Percentiles rank a stretch among this genome's conserved stretches.
Evolutionary conservation across 2,329 filamentous ascomycete species (phyloP).

Genomic region (Fragosphaeria purpurea): DNA sequence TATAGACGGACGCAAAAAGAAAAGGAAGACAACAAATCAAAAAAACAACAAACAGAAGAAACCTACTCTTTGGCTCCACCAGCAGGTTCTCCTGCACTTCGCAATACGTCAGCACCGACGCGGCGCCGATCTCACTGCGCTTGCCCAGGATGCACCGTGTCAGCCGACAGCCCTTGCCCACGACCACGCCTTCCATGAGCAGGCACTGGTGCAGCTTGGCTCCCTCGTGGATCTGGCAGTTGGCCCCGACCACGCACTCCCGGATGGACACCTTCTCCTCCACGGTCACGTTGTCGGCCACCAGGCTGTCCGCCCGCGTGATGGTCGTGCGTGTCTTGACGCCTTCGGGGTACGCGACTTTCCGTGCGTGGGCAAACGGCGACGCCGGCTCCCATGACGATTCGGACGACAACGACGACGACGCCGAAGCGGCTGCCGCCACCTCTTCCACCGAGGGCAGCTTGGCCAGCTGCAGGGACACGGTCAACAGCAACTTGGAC

Average conservation of each 20-base stretch:
- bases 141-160: slow-evolving; percentile 81
- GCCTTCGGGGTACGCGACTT: slow-evolving; percentile 74
- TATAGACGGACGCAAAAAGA: background rate
- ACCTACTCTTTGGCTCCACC: slow-evolving; percentile 66
- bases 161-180: slow-evolving; percentile 75
- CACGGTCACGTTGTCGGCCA: slow-evolving; percentile 81
- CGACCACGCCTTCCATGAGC: slow-evolving; percentile 81
- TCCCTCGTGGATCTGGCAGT: slow-evolving; percentile 78
- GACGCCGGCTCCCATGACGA: slow-evolving; percentile 48
- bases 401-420: slow-evolving; percentile 72
- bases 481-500: slow-evolving; percentile 65
- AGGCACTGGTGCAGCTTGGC: slow-evolving; percentile 79
- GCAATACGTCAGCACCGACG: slow-evolving; percentile 71
- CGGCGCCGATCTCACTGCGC: slow-evolving; percentile 72
- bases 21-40: background rate
- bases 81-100: slow-evolving; percentile 87
- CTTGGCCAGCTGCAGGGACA: slow-evolving; percentile 81
- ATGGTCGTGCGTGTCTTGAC: slow-evolving; percentile 75
- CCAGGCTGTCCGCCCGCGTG: slow-evolving; percentile 68
- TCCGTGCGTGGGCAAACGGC: slow-evolving; percentile 66
- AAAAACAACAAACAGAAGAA: background rate
- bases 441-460: slow-evolving; percentile 59
- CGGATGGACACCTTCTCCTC: slow-evolving; percentile 89
- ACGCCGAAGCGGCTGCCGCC: slow-evolving; percentile 41
- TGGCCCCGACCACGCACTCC: slow-evolving; percentile 77